Evolutionary conservation across 768 basidiomycete species (phyloP), one percentile per base, ranked within the genome.

Genomic region (Russula sp.): DNA sequence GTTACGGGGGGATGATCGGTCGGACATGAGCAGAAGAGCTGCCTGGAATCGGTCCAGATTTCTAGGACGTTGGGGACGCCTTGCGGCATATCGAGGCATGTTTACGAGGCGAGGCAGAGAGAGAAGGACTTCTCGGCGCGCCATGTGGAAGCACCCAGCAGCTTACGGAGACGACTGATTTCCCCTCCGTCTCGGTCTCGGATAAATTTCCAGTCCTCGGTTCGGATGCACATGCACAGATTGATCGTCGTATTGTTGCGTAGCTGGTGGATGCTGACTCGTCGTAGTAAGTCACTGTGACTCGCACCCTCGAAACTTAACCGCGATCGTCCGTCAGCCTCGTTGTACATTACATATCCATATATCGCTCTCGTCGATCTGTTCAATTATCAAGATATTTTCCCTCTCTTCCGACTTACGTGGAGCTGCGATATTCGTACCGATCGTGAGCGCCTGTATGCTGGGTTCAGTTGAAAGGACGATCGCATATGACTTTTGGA

Each of bases 311-410:
- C 47, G 49, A 59, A 64, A 59, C 32, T 64, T 55, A 22, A 55
- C 58, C 50, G 52, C 52, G 53, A 52, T n/a, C 48, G 63, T n/a
- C 63, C 53, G 53, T 55, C 63, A 44, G 47, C 62, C 62, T 59
- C 63, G 48, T 64, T 64, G 63, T 64, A 64, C 39, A 55, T 64
- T 64, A 64, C 54, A 64, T 64, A 48, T 55, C 45, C 63, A 64
- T 64, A 59, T 55, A 42, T 44, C 63, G 63, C 63, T 20, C 57
- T 54, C 63, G 53, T 64, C 63, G 53, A 64, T 59, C 53, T 64
- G 47, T 63, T 62, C 57, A 49, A 55, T 64, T 50, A 63, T 59
- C 63, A 59, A 55, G 63, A 50, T 47, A 48, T 42, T 2, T 48
- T 42, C 27, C 48, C 48, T 50, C 8, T 45, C 49, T 48, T 40